A percentile compares a stretch with the other conserved stretches of the same genome.
phyloP scores from a whole-genome alignment of 768 basidiomycete genomes.

The Tylopilus vinaceipallidus region DNA sequence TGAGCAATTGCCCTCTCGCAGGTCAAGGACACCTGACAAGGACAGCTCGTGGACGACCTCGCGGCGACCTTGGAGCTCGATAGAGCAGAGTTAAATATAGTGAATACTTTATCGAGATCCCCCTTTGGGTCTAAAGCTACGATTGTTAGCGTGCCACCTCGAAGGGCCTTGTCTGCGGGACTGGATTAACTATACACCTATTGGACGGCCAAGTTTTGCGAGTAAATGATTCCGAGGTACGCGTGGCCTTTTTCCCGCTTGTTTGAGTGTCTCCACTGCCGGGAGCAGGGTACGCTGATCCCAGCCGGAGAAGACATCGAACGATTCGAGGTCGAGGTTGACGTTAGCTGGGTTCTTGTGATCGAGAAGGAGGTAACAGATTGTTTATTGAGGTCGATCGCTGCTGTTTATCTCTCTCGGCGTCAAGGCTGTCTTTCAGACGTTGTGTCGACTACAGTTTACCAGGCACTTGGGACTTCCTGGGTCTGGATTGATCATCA shows the following conservation, averaged over 20 bases:
- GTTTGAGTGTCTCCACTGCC: neutral
- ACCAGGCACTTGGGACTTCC: constrained; percentile 47
- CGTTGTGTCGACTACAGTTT: constrained; percentile 62
- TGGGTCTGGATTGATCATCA: constrained; percentile 73
- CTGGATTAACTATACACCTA: constrained; percentile 57
- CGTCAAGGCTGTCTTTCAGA: constrained; percentile 88
- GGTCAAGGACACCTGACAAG: neutral
- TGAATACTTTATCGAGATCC: constrained; percentile 26
- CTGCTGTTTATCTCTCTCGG: neutral
- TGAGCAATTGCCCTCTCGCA: constrained; percentile 29
- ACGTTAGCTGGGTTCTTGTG: constrained; percentile 75
- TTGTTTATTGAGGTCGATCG: neutral
- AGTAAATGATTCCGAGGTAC: constrained; percentile 59
- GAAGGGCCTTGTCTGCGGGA: constrained; percentile 84
- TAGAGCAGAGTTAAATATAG: constrained; percentile 79
- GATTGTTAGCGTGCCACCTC: constrained; percentile 74
- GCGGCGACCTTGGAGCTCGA: constrained; percentile 77
- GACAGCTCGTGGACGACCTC: constrained; percentile 85
- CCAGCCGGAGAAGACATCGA: constrained; percentile 73
- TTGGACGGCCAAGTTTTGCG: constrained; percentile 49
- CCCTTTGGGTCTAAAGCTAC: constrained; percentile 7
- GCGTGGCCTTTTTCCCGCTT: neutral
- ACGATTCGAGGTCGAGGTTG: constrained; percentile 51
- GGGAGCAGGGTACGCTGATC: constrained; percentile 65
- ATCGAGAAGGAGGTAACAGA: constrained; percentile 87